Evolutionary conservation across 345 rosid genomes (phyloP), one percentile per base, ranked within the genome.

Genomic region (Eucalyptus urophylla): DNA sequence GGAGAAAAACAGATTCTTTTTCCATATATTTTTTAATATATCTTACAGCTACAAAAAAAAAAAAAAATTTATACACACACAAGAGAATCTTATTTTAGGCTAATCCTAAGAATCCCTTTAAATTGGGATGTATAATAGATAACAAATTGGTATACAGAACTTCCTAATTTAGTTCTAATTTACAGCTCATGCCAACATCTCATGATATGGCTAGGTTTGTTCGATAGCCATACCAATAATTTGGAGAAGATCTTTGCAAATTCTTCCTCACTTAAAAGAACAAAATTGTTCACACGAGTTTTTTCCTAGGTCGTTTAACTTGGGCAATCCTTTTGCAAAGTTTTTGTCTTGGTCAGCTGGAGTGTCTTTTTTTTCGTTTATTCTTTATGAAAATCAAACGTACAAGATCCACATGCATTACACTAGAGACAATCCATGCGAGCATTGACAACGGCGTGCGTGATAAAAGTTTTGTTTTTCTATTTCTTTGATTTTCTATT

Each of bases 381-480:
- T 33, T 16, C 24, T 72, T 17, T 17, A 33, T 33, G 44, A 72
- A 72, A 72, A 19, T 72, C 43, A 19, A 16, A 16, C 7, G 15
- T 37, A 6, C 45, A 72, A 37, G 83, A 37, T 72, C 45, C 14
- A 37, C 45, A 72, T 19, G 45, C 81, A 72, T 72, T 37, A 72
- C 11, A 37, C 19, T 10, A 53, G 25, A 53, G 58, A 53, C 58
- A 53, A 53, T 53, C 11, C 11, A 53, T 53, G 5, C 5, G 1
- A 53, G 58, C 58, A 53, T 53, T 8, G 11, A 53, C 5, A 72
- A 37, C 1, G 8, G 45, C 1, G 5, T 2, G 0, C 4, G 1
- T 53, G 11, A 53, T 53, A 21, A 19, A 53, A 53, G 4, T 53
- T 21, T 0, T 53, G 0, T 21, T 53, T 53, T 19, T 53, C 11